Percentiles rank a stretch among this genome's conserved stretches.
Evolutionary conservation across 2,329 filamentous ascomycete species (phyloP).

Genomic region (Zymoseptoria crescenta): DNA sequence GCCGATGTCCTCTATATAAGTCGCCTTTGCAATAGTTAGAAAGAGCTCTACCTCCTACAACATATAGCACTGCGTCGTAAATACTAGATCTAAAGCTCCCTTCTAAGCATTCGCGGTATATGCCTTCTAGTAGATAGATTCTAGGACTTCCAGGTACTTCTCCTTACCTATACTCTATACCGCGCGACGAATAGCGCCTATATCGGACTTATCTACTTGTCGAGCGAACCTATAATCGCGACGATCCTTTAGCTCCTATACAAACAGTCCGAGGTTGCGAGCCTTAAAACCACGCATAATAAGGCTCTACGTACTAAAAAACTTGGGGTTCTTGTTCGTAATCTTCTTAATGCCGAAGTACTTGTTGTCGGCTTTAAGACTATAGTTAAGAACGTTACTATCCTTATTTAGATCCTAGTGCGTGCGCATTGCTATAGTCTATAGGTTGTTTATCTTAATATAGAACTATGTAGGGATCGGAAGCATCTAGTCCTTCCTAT

Average conservation of each 20-base stretch:
- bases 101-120: not conserved
- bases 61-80: not conserved
- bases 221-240: not conserved
- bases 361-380: not conserved
- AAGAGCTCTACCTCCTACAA: not conserved
- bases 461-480: not conserved
- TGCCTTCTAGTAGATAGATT: constrained; percentile 1
- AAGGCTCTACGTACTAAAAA: not conserved
- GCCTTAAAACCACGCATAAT: not conserved
- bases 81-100: not conserved
- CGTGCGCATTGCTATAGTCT: not conserved
- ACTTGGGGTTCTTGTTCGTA: not conserved
- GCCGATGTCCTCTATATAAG: not conserved
- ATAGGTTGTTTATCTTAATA: not conserved
- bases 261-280: not conserved
- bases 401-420: not conserved
- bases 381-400: not conserved
- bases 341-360: not conserved
- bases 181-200: not conserved
- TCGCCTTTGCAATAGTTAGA: not conserved
- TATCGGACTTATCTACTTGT: not conserved
- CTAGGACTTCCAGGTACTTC: not conserved
- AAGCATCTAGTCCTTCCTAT: not conserved
- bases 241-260: not conserved
- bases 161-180: not conserved